Evolutionary conservation across 164 flowering plant genomes (phyloP), one percentile per base, ranked within the genome.

Genomic region (Vitis rotundifolia): DNA sequence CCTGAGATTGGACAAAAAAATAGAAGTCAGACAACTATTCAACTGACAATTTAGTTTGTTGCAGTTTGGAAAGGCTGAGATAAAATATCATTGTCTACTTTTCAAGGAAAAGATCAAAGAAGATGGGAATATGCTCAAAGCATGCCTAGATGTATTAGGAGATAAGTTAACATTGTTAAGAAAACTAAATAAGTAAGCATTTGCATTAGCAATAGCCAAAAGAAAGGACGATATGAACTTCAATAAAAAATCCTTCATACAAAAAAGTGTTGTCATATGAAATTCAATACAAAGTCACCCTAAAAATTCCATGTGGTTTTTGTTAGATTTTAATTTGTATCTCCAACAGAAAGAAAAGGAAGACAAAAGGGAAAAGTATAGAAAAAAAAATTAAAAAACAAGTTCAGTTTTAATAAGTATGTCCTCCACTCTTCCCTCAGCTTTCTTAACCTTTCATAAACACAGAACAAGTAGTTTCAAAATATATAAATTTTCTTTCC

Each of bases 1-100:
- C 80, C 97, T 91, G 85, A n/a, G 22, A 75, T 49, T 44, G 3
- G 9, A 57, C 22, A 75, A 14, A 70, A 26, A 70, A 60, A 53
- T 47, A 2, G 7, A 28, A 15, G 5, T 37, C 7, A 59, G 44
- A 26, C n/a, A 8, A 59, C 4, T 15, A 48, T 13, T 22, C 16
- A 37, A 16, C 37, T 6, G 6, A 3, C 44, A 37, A 37, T 37
- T 53, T 53, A 53, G 14, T 53, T 53, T 13, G 56, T 53, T 53
- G 5, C n/a, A 6, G 5, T 53, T 13, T 53, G 14, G 56, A 11
- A 53, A 53, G 56, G 56, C 56, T n/a, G 15, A 13, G 3, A 53
- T 13, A 14, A 53, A 53, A 53, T 13, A 14, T 53, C 11, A 0
- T 53, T 53, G 56, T 37, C 5, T 48, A 51, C 12, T n/a, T 0